Evolutionary conservation across 2,329 filamentous ascomycete species (phyloP), one percentile per base, ranked within the genome.

Genomic region (Aspergillus thermomutatus): DNA sequence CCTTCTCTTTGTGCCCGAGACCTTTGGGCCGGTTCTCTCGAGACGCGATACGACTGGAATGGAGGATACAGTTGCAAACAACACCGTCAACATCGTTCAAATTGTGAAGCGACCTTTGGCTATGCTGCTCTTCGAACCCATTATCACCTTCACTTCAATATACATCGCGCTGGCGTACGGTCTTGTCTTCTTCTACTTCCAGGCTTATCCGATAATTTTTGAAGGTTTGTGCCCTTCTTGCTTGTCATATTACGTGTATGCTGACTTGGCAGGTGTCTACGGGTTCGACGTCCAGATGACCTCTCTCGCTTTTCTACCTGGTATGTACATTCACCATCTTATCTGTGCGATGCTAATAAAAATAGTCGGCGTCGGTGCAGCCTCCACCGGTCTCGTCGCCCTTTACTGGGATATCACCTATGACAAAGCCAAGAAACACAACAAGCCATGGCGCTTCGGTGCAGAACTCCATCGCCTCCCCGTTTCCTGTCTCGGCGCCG

Each of bases 121-220:
- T 26, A 93, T 93, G 90, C 77, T 88, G 31, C 47, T 83, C 51
- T 86, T 82, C 46, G 90, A 94, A 68, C 86, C 87, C 50, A 88
- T 93, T 50, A 88, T 93, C 7, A 79, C 86, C 25, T 87, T 85
- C 50, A 84, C 83, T 1, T 91, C 87, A 70, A 68, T 84, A 66
- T 92, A 91, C 71, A 78, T 92, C 10, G 85, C 89, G 34, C 78
- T 92, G 27, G 81, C 86, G 34, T 92, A 91, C 67, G 82, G 79
- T 3, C 81, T 87, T 58, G 83, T 87, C 60, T 87, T 85, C 78
- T 89, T 92, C 74, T 91, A 86, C 67, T 91, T 93, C 64, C 85
- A 91, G 69, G 87, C 88, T 2, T 92, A 87, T 69, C 86, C 86
- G 1, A 79, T 87, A 58, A 88, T 91, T 60, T 92, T 90, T 70